Evolutionary conservation across 2,329 filamentous ascomycete genomes (phyloP), one percentile per base, ranked within the genome.

Genomic region (Epichloe coenophiala): DNA sequence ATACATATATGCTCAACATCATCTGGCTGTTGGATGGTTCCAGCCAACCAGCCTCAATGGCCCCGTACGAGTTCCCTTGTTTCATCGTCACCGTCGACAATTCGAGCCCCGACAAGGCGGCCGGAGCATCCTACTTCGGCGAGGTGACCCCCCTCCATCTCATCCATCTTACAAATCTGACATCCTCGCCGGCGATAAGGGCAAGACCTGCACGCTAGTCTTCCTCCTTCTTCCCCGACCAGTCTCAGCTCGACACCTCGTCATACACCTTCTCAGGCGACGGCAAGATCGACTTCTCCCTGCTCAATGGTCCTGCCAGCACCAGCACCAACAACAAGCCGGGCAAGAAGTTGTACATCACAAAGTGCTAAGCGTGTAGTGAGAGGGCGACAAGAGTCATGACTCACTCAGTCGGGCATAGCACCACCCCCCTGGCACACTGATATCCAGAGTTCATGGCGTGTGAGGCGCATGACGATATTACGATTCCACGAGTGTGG

Each of bases 81-180:
- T 68, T 84, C 51, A 83, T 86, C 59, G 64, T 84, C 35, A 75
- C 79, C 5, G 64, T 85, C 54, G 71, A 80, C 65, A 74, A 72
- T 3, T 64, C 69, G 15, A 65, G 73, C 15, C 78, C 81, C 0
- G 63, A 74, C 60, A 70, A 65, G 4, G 67, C 75, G 0, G 65
- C 66, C 42, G 80, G 80, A 7, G 78, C 74, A 2, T 72, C 71
- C 1, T 75, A 69, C 65, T 74, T 76, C 55, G 81, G 79, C 49
- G 71, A 73, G 11, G 68, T 83, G 38, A 76, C 23, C 74, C 23
- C 12, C 70, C 17, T 70, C 67, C 50, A 63, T 76, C 46, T 76
- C 75, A 9, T 75, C 76, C 12, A 75, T 85, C 59, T 86, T 83
- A 17, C 74, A 84, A 84, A 69, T 86, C 86, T 65, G 80, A 84